Evolutionary conservation across 345 rosid species (phyloP).

Genomic region (Eucalyptus cloeziana): DNA sequence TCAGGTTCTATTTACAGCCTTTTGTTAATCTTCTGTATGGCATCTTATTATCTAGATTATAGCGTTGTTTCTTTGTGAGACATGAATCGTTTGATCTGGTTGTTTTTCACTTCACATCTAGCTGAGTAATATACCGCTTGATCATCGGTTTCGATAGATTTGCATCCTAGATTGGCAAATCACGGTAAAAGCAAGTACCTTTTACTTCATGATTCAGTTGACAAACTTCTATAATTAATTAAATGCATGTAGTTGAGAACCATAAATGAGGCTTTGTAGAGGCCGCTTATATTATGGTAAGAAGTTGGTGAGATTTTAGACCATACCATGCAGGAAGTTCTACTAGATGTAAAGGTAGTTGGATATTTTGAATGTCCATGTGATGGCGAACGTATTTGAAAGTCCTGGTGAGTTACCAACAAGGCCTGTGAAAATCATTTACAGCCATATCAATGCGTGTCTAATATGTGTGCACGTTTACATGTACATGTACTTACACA

Average conservation of each 20-base stretch:
- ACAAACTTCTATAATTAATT: background rate
- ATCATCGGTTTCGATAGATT: background rate
- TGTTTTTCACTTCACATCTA: background rate
- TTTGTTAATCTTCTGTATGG: background rate
- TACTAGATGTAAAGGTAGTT: background rate
- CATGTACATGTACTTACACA: background rate
- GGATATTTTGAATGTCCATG: background rate
- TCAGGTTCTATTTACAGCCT: slow-evolving; percentile 32
- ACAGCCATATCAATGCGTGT: background rate
- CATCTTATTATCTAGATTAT: background rate
- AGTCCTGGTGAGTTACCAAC: background rate
- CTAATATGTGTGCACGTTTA: background rate
- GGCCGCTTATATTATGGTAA: background rate
- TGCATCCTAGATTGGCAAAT: background rate
- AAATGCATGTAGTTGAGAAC: background rate
- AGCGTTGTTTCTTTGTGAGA: background rate
- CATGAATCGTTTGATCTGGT: background rate
- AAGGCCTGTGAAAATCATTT: background rate
- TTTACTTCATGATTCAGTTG: background rate
- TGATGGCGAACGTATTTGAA: background rate
- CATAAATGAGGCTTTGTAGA: background rate
- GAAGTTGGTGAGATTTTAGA: background rate
- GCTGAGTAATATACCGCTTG: background rate
- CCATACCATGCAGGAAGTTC: background rate
- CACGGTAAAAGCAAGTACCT: background rate